Conservation (phyloP, 192 early-diverging fungal species). For the Mortierella antarctica region DNA sequence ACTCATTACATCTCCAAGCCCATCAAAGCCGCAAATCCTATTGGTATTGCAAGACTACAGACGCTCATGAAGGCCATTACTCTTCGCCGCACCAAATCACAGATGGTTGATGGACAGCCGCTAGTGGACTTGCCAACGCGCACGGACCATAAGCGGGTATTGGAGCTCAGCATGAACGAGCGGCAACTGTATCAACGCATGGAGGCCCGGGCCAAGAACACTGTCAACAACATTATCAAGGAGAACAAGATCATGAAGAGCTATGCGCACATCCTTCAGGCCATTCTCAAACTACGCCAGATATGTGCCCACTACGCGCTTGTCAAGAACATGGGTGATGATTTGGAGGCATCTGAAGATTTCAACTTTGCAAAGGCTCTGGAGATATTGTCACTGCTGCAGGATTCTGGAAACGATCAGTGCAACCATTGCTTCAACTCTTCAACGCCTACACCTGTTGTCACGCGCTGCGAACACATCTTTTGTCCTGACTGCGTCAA, state of each 20-base stretch:
- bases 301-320: conserved; percentile 54
- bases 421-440: conserved; percentile 46
- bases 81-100: conserved; percentile 90
- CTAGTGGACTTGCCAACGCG: conserved; percentile 84
- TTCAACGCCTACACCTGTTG: conserved; percentile 27
- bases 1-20: conserved; percentile 54
- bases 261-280: conserved; percentile 75
- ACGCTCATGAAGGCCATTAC: conserved; percentile 80
- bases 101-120: conserved; percentile 75
- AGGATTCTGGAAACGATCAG: conserved; percentile 52
- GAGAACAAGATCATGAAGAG: conserved; percentile 73
- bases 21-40: conserved; percentile 51
- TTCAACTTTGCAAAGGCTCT: conserved; percentile 37
- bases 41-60: conserved; percentile 62
- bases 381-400: conserved; percentile 38
- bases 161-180: conserved; percentile 74
- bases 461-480: conserved; percentile 52
- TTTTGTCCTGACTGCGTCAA: conserved; percentile 55
- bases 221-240: conserved; percentile 64
- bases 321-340: conserved; percentile 38
- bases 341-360: conserved; percentile 19
- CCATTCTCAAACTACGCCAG: conserved; percentile 57
- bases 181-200: conserved; percentile 77
- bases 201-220: conserved; percentile 69
- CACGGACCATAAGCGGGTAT: conserved; percentile 63